Percentiles rank a stretch among this genome's conserved stretches.
Conservation (phyloP, 192 early-diverging fungal genomes). For the Podila minutissima region DNA sequence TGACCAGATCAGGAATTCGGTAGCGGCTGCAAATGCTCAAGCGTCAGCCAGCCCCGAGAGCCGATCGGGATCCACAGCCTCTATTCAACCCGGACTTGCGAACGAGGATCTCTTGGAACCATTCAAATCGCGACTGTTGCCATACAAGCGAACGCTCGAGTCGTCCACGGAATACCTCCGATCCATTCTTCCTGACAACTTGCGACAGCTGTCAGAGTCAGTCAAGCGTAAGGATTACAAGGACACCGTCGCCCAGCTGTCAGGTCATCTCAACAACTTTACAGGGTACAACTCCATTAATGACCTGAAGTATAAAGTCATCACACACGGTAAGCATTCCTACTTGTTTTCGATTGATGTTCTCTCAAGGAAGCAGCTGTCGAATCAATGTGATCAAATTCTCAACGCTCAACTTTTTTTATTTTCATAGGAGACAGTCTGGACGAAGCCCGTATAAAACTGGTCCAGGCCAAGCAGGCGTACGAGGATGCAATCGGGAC, state of each 20-base stretch:
- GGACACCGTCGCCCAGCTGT: constrained; percentile 28
- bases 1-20: not conserved
- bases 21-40: not conserved
- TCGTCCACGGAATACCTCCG: constrained; percentile 40
- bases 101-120: constrained; percentile 20
- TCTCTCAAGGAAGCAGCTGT: no score
- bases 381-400: not conserved
- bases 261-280: constrained; percentile 69
- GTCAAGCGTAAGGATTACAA: constrained; percentile 44
- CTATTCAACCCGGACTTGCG: not conserved
- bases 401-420: not conserved
- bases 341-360: no score
- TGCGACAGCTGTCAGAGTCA: constrained; percentile 40
- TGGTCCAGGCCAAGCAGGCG: constrained; percentile 53
- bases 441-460: constrained; percentile 34
- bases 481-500: constrained; percentile 68
- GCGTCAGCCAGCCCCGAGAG: not conserved
- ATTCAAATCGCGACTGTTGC: constrained; percentile 24
- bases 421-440: constrained; percentile 19
- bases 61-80: not conserved
- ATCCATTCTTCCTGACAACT: constrained; percentile 18
- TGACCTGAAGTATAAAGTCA: constrained; percentile 71
- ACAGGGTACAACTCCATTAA: constrained; percentile 79
- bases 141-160: constrained; percentile 27
- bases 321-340: constrained; percentile 56